A percentile compares a stretch with the other conserved stretches of the same genome.
phyloP scores from a whole-genome alignment of 2,329 filamentous ascomycete species.

The Colletotrichum plurivorum region DNA sequence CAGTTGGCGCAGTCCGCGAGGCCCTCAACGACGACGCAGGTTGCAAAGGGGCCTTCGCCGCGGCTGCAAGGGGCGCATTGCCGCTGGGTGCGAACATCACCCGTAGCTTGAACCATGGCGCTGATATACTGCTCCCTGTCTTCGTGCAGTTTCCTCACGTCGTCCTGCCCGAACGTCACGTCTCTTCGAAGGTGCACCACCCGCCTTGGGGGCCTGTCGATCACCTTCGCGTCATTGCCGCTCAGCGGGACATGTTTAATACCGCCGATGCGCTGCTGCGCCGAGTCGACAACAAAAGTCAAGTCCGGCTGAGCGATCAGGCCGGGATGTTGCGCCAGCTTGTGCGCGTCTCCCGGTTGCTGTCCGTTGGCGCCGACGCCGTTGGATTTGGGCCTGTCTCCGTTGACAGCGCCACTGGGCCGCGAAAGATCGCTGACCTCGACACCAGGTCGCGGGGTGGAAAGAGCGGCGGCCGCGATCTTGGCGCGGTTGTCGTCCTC shows the following conservation, averaged over 20 bases:
- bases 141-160: constrained; percentile 13
- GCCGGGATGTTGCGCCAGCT: neutral
- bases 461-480: constrained; percentile 32
- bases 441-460: constrained; percentile 2
- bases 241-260: constrained; percentile 49
- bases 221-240: constrained; percentile 5
- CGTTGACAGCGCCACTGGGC: neutral
- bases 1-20: constrained; percentile 67
- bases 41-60: constrained; percentile 59
- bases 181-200: constrained; percentile 27
- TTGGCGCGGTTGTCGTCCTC: constrained; percentile 16
- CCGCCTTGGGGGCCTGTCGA: constrained; percentile 18
- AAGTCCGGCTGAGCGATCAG: neutral
- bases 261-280: constrained; percentile 55
- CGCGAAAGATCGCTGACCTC: constrained; percentile 4
- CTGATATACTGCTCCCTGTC: constrained; percentile 57
- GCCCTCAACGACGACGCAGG: constrained; percentile 60
- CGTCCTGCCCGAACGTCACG: neutral
- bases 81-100: constrained; percentile 52
- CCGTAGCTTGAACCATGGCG: constrained; percentile 66
- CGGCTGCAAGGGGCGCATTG: constrained; percentile 59
- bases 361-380: constrained; percentile 11
- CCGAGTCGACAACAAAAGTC: constrained; percentile 50
- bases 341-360: neutral
- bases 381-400: neutral